phyloP scores from a whole-genome alignment of 495 filamentous ascomycete species.

The Xylaria cubensis region DNA sequence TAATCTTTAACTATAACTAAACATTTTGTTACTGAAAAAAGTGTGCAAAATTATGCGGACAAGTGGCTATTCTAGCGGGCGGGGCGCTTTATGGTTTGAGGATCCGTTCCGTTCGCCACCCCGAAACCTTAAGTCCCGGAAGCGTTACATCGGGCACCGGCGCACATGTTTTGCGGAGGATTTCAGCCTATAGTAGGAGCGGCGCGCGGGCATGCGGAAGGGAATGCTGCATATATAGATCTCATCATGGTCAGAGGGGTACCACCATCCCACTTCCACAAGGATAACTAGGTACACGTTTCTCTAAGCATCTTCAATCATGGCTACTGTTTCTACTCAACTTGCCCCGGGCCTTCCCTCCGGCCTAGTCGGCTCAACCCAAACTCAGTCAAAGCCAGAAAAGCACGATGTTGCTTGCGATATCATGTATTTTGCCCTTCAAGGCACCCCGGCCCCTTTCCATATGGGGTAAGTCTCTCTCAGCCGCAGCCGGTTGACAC shows the following conservation, averaged over 20 bases:
- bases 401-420: constrained; percentile 10
- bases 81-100: not conserved
- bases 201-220: not conserved
- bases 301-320: not conserved
- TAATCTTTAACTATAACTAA: too few species aligned
- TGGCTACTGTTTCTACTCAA: constrained; percentile 6
- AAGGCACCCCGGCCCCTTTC: constrained; percentile 3
- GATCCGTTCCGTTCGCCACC: not conserved
- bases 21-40: too few species aligned
- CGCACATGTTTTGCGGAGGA: not conserved
- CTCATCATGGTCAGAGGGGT: not conserved
- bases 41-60: too few species aligned
- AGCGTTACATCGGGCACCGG: not conserved
- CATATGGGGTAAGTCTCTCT: constrained; percentile 5
- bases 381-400: not conserved
- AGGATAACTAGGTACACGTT: not conserved
- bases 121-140: not conserved
- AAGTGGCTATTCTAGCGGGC: too few species aligned
- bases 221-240: not conserved
- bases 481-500: not conserved
- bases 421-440: constrained; percentile 1
- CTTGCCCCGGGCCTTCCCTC: not conserved
- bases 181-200: not conserved
- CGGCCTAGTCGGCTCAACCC: not conserved
- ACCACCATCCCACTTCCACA: not conserved